Conservation (phyloP, 768 basidiomycete genomes). For the Galerina marginata region DNA sequence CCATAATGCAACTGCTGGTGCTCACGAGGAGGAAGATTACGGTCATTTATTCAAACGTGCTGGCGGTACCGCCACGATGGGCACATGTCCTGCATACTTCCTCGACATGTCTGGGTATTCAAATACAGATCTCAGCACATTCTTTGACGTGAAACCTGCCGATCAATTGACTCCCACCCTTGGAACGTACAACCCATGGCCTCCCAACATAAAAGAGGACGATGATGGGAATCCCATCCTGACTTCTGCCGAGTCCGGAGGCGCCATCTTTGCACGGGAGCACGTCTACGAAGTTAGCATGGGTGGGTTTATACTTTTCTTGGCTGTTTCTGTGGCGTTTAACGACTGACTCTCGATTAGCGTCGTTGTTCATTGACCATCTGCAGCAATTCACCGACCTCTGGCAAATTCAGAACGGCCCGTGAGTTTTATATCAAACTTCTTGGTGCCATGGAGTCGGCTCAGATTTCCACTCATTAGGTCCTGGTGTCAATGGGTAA, state of each 20-base stretch:
- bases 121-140: neutral
- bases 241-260: neutral
- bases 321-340: neutral
- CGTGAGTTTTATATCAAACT: constrained; percentile 1
- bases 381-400: constrained; percentile 9
- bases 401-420: neutral
- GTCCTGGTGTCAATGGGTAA: constrained; percentile 9
- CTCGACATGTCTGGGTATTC: constrained; percentile 11
- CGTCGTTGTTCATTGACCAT: constrained; percentile 7
- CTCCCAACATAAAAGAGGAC: neutral
- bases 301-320: constrained; percentile 3
- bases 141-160: constrained; percentile 11
- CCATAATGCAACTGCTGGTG: neutral
- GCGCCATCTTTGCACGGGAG: constrained; percentile 5
- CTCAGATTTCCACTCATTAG: neutral
- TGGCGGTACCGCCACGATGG: neutral
- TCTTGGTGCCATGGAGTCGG: neutral
- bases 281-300: constrained; percentile 11
- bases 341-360: neutral
- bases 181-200: constrained; percentile 8
- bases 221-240: constrained; percentile 1
- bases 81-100: constrained; percentile 6
- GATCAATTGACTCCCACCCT: constrained; percentile 3
- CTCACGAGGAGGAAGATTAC: neutral
- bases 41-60: constrained; percentile 2